phyloP scores from a whole-genome alignment of 2,329 filamentous ascomycete species.

The Trichoderma gracile region DNA sequence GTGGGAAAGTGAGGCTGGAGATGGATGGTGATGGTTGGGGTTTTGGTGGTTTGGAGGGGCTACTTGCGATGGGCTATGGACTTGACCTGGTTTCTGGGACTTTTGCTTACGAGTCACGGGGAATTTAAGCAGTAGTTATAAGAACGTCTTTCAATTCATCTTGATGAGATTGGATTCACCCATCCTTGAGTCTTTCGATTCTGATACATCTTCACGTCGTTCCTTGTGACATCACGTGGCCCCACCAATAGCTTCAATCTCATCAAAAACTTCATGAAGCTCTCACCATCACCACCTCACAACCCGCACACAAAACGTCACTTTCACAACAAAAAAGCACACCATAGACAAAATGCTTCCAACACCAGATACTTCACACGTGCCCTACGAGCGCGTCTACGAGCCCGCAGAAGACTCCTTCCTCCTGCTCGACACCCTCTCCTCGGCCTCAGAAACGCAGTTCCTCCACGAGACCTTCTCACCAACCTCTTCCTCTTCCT shows the following conservation, averaged over 20 bases:
- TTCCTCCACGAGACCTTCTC: conserved; percentile 69
- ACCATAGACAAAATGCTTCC: conserved; percentile 67
- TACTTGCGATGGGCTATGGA: too few species aligned
- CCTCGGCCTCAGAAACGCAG: conserved; percentile 63
- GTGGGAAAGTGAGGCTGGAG: background rate
- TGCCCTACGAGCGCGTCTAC: conserved; percentile 85
- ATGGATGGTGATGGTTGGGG: background rate
- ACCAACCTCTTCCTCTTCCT: conserved; percentile 30
- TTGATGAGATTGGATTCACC: too few species aligned
- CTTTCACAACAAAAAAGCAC: background rate
- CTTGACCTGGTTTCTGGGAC: too few species aligned
- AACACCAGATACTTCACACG: conserved; percentile 90
- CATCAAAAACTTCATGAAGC: conserved; percentile 24
- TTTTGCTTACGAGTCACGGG: background rate
- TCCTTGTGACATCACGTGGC: conserved; percentile 31
- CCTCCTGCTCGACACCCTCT: conserved; percentile 87
- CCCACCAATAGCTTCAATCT: conserved; percentile 27
- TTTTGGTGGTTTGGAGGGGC: background rate
- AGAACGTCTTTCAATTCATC: background rate
- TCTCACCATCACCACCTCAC: conserved; percentile 8
- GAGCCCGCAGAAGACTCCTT: conserved; percentile 97
- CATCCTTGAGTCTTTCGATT: too few species aligned
- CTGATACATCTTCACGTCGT: background rate
- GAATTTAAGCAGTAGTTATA: background rate
- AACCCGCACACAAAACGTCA: background rate